A percentile compares a stretch with the other conserved stretches of the same genome.
Evolutionary conservation across 164 flowering plant species (phyloP).

Genomic region (Tetrastigma voinierianum): DNA sequence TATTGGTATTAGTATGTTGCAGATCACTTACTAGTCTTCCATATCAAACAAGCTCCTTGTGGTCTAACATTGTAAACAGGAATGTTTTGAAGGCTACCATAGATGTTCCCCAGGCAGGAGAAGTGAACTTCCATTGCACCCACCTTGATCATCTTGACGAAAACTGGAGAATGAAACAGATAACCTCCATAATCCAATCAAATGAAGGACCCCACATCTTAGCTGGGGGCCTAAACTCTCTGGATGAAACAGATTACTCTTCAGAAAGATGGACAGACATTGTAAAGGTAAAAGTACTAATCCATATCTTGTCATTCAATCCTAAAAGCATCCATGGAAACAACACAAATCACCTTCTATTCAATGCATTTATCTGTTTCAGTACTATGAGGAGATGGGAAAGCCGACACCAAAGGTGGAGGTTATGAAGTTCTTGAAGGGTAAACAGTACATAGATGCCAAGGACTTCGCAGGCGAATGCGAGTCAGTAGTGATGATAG

Average conservation of each 20-base stretch:
- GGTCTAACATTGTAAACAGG: slow-evolving; percentile 34
- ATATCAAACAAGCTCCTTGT: neutral
- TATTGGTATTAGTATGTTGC: too few relatives aligned
- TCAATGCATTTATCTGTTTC: slow-evolving; percentile 10
- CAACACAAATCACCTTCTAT: neutral
- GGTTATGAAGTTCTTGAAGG: slow-evolving; percentile 80
- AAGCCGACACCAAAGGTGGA: slow-evolving; percentile 86
- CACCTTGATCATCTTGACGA: slow-evolving; percentile 93
- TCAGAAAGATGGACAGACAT: slow-evolving; percentile 88
- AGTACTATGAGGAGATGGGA: slow-evolving; percentile 96
- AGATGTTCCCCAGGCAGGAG: slow-evolving; percentile 78
- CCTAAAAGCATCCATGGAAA: neutral
- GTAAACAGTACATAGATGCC: slow-evolving; percentile 71
- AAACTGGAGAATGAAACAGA: slow-evolving; percentile 96
- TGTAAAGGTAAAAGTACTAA: slow-evolving; percentile 51
- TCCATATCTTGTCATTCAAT: neutral
- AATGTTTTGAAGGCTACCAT: slow-evolving; percentile 85
- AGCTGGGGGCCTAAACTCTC: slow-evolving; percentile 90
- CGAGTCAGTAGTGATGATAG: slow-evolving; percentile 87
- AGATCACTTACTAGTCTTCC: neutral
- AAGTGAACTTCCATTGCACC: slow-evolving; percentile 79
- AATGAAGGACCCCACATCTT: slow-evolving; percentile 67
- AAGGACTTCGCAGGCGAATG: slow-evolving; percentile 90
- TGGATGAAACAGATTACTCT: slow-evolving; percentile 90
- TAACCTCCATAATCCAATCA: slow-evolving; percentile 69